These are phyloP conservation scores for Diplodia corticola DNA, from an alignment of 2,329 filamentous ascomycete species.

Conservation along the genomic window DNA sequence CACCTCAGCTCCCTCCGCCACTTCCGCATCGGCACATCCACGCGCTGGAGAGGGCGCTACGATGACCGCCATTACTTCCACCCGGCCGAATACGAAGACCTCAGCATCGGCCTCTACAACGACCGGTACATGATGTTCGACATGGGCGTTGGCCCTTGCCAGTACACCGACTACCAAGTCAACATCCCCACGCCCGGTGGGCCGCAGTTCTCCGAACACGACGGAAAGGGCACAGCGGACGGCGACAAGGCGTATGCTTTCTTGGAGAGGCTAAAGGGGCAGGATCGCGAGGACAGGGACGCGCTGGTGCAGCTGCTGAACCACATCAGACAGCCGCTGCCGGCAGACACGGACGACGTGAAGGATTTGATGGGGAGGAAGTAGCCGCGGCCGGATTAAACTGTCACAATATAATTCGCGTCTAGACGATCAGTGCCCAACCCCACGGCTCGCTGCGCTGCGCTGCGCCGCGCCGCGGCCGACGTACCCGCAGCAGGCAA, in stretches of 20 bases:
- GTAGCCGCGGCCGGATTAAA: too few species aligned
- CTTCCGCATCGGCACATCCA: not conserved
- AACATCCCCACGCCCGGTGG: too few species aligned
- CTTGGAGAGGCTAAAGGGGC: not conserved
- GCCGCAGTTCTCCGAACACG: not conserved
- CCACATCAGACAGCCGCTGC: not conserved
- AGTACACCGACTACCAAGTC: not conserved
- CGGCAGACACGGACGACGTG: not conserved
- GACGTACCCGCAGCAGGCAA: too few species aligned
- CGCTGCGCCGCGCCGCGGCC: too few species aligned
- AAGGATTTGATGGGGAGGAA: not conserved
- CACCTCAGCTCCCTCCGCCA: not conserved
- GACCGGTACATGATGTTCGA: not conserved
- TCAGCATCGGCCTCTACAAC: not conserved
- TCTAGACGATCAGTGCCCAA: too few species aligned
- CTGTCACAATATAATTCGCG: too few species aligned
- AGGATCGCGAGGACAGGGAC: not conserved
- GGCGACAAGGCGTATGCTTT: not conserved
- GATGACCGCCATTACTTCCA: not conserved
- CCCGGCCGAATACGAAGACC: not conserved
- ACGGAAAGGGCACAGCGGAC: not conserved
- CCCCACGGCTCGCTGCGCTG: too few species aligned
- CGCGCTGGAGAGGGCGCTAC: not conserved
- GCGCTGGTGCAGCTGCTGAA: not conserved
- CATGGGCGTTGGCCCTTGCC: not conserved